Conservation (phyloP, 2,329 filamentous ascomycete genomes). For the Grosmannia clavigera region DNA sequence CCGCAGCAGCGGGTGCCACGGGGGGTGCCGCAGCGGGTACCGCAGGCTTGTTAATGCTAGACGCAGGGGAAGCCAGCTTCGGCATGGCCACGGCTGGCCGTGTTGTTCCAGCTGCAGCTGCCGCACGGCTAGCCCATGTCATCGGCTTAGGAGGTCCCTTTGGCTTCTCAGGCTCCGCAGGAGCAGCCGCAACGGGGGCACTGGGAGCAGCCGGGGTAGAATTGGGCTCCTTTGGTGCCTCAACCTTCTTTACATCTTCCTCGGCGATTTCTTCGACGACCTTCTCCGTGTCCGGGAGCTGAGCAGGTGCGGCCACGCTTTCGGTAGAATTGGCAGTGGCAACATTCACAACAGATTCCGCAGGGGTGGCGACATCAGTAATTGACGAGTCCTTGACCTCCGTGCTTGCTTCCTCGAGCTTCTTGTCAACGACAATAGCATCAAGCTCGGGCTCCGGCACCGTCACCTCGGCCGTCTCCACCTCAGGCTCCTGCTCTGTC, state of each 20-base stretch:
- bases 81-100: conserved; percentile 39
- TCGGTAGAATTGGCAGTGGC: conserved; percentile 3
- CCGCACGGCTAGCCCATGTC: conserved; percentile 62
- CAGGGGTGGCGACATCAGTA: conserved; percentile 26
- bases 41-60: conserved; percentile 39
- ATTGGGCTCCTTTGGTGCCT: conserved; percentile 54
- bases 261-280: conserved; percentile 39
- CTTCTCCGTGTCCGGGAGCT: conserved; percentile 33
- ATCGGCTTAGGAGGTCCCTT: conserved; percentile 46
- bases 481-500: conserved; percentile 29
- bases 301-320: conserved; percentile 22
- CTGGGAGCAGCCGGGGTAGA: conserved; percentile 40
- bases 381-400: conserved; percentile 24
- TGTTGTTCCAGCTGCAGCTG: conserved; percentile 43
- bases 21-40: conserved; percentile 32
- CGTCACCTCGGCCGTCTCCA: conserved; percentile 22
- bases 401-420: conserved; percentile 52
- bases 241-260: conserved; percentile 42
- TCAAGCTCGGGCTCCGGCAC: conserved; percentile 27
- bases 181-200: conserved; percentile 29
- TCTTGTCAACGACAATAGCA: conserved; percentile 49
- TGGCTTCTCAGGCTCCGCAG: conserved; percentile 32
- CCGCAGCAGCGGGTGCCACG: conserved; percentile 40
- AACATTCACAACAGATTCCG: conserved; percentile 15
- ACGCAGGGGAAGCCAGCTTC: conserved; percentile 38